Conservation (phyloP, 2,329 filamentous ascomycete species). For the Fonsecaea erecta region DNA sequence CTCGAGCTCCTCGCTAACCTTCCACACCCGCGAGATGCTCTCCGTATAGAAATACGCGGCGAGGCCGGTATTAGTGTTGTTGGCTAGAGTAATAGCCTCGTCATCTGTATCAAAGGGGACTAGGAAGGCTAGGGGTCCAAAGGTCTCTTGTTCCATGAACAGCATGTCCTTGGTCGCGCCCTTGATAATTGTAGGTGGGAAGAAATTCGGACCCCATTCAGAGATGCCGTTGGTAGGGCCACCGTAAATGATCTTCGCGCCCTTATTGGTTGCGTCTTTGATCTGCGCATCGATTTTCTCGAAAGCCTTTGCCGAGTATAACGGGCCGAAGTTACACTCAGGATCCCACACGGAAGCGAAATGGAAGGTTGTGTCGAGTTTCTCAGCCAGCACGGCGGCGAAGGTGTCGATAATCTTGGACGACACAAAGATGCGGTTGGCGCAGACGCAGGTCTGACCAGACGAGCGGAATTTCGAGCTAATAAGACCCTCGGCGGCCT, state of each 20-base stretch:
- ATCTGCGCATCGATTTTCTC: conserved; percentile 77
- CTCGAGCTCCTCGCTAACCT: conserved; percentile 71
- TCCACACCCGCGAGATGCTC: conserved; percentile 58
- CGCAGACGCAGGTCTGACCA: conserved; percentile 88
- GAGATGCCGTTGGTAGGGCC: too few species aligned
- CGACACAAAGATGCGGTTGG: conserved; percentile 89
- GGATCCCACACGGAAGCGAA: conserved; percentile 75
- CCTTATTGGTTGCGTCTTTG: conserved; percentile 77
- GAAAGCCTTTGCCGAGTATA: conserved; percentile 77
- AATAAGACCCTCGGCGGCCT: conserved; percentile 35
- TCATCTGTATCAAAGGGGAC: conserved; percentile 61
- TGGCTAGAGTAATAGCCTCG: conserved; percentile 42
- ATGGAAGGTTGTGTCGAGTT: conserved; percentile 77
- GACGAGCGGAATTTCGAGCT: conserved; percentile 52
- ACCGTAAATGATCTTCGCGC: conserved; percentile 79
- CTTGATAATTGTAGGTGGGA: conserved; percentile 78
- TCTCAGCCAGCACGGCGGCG: conserved; percentile 80
- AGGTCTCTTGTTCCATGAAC: conserved; percentile 91
- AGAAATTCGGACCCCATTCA: conserved; percentile 70
- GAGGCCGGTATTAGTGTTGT: conserved; percentile 41
- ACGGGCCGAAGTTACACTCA: conserved; percentile 78
- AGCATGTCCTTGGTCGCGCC: conserved; percentile 77
- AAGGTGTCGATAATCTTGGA: too few species aligned
- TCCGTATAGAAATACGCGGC: conserved; percentile 53
- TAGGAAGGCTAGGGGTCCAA: conserved; percentile 73